A percentile compares a stretch with the other conserved stretches of the same genome.
Conservation (phyloP, 768 basidiomycete species). For the Macrolepiota fuliginosa region DNA sequence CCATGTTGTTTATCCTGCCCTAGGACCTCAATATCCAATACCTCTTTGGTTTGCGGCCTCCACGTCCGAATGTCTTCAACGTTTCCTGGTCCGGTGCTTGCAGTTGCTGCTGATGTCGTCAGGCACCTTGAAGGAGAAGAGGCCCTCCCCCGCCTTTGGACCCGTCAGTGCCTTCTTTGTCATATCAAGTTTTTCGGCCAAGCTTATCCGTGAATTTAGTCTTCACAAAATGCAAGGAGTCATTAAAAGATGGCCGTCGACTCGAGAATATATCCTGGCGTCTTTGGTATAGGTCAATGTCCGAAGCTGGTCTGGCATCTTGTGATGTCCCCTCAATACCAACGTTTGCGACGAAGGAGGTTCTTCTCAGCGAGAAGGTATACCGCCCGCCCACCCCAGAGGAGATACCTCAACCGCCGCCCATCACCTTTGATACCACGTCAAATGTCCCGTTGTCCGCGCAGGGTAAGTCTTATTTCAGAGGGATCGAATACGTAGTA, state of each 20-base stretch:
- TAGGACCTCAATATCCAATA: background rate
- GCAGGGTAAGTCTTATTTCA: constrained; percentile 7
- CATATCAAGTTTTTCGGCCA: background rate
- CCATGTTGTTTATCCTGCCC: background rate
- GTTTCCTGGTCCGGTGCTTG: constrained; percentile 65
- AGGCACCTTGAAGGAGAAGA: constrained; percentile 67
- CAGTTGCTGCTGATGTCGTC: constrained; percentile 63
- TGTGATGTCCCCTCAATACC: constrained; percentile 20
- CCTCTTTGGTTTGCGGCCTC: background rate
- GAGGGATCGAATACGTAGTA: background rate
- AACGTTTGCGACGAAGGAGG: constrained; percentile 1
- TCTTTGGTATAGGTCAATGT: constrained; percentile 71
- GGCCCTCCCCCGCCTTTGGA: constrained; percentile 67
- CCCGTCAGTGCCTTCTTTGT: constrained; percentile 41
- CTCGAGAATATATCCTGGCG: constrained; percentile 90
- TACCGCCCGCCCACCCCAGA: constrained; percentile 21
- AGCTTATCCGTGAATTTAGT: constrained; percentile 39
- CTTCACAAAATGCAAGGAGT: constrained; percentile 81
- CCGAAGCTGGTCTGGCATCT: constrained; percentile 29
- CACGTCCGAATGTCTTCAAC: constrained; percentile 39
- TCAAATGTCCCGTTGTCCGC: background rate
- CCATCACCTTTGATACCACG: constrained; percentile 1
- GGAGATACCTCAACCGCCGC: constrained; percentile 10
- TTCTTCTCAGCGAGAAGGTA: constrained; percentile 7
- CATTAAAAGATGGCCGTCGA: constrained; percentile 73